A percentile compares a stretch with the other conserved stretches of the same genome.
Conservation (phyloP, 805 yeast species). For the Pichia eremophila region DNA sequence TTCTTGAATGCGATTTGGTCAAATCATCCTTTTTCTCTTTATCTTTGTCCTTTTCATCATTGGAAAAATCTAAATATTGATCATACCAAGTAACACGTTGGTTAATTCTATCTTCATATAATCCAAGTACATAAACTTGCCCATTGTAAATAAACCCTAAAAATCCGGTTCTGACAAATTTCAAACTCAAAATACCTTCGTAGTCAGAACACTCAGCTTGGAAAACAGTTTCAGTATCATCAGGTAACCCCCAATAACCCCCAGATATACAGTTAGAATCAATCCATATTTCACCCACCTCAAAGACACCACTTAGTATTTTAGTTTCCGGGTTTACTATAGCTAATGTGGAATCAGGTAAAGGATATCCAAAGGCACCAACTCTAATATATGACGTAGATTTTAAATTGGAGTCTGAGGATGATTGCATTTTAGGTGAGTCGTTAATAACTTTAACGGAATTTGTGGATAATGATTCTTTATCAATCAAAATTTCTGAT, state of each 20-base stretch:
- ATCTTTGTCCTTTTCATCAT: conserved; percentile 1
- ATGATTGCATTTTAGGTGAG: conserved; percentile 42
- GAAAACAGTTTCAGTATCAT: conserved; percentile 64
- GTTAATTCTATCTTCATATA: conserved; percentile 83
- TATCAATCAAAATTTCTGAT: conserved; percentile 64
- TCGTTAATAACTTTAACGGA: conserved; percentile 57
- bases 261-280: conserved; percentile 87
- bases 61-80: conserved; percentile 26
- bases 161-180: conserved; percentile 82
- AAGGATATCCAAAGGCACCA: conserved; percentile 88
- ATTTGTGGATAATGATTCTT: conserved; percentile 63
- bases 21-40: not conserved
- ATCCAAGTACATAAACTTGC: conserved; percentile 77
- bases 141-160: conserved; percentile 85
- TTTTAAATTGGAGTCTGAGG: conserved; percentile 10
- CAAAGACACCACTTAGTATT: conserved; percentile 59
- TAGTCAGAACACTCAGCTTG: conserved; percentile 75
- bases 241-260: conserved; percentile 69
- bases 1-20: not conserved
- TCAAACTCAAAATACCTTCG: conserved; percentile 60
- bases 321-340: conserved; percentile 91
- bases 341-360: conserved; percentile 90
- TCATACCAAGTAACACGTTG: conserved; percentile 66
- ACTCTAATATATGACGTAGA: conserved; percentile 47
- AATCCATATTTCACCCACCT: conserved; percentile 97